Conservation (phyloP, 1,139 yeast species). For the Kurtzmaniella natalensis region DNA sequence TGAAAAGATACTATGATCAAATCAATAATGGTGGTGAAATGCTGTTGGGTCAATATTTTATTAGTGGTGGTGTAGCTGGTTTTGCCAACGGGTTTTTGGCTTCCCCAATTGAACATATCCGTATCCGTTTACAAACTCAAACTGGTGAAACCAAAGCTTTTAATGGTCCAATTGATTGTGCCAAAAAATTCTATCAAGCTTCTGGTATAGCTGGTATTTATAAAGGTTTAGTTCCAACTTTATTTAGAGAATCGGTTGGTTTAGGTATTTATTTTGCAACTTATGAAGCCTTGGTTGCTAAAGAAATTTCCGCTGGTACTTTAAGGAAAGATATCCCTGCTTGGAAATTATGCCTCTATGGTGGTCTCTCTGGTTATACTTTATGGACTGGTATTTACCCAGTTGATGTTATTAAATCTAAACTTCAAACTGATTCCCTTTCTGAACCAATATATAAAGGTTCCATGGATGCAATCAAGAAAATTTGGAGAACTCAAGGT, state of each 20-base stretch:
- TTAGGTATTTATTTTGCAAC: constrained; percentile 86
- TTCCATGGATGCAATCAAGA: constrained; percentile 51
- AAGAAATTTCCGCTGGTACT: constrained; percentile 47
- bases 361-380: constrained; percentile 83
- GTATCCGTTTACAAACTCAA: constrained; percentile 88
- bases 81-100: constrained; percentile 84
- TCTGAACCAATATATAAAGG: constrained; percentile 43
- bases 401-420: constrained; percentile 79
- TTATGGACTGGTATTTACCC: constrained; percentile 84
- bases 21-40: constrained; percentile 38
- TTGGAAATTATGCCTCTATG: constrained; percentile 74
- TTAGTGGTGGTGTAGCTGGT: constrained; percentile 86
- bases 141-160: constrained; percentile 45
- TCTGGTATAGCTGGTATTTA: constrained; percentile 62
- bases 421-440: constrained; percentile 77
- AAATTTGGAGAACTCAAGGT: constrained; percentile 55
- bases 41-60: constrained; percentile 57
- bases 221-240: constrained; percentile 77
- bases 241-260: constrained; percentile 80
- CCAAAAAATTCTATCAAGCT: constrained; percentile 49
- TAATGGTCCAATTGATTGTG: constrained; percentile 79
- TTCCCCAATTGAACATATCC: constrained; percentile 87
- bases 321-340: constrained; percentile 72
- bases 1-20: constrained; percentile 70
- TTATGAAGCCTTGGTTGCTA: constrained; percentile 77